A percentile compares a stretch with the other conserved stretches of the same genome.
Evolutionary conservation across 805 yeast genomes (phyloP).

Genomic region (Cyberlindnera mississippiensis): DNA sequence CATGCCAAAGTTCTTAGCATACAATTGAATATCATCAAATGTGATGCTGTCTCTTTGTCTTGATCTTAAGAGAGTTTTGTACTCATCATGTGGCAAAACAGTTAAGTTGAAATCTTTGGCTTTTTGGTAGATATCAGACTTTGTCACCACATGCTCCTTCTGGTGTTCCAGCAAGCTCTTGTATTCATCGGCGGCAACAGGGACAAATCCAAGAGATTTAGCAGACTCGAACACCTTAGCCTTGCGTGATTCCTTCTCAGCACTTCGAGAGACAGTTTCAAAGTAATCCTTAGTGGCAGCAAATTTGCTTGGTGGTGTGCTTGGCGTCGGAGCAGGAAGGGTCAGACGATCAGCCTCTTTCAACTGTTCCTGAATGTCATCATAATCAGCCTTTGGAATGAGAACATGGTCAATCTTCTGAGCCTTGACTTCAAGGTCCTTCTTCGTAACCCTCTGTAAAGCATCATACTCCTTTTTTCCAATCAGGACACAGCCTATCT

Average conservation of each 20-base stretch:
- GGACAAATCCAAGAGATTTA: constrained; percentile 32
- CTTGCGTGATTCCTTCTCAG: constrained; percentile 22
- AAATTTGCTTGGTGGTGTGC: constrained; percentile 28
- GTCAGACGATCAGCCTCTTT: background rate
- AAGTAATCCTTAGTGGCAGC: constrained; percentile 33
- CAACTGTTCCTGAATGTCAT: constrained; percentile 2
- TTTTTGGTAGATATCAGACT: constrained; percentile 30
- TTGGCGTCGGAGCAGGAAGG: constrained; percentile 6
- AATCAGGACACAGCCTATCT: constrained; percentile 23
- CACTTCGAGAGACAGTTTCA: constrained; percentile 30
- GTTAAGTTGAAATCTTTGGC: constrained; percentile 41
- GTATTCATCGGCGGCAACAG: constrained; percentile 33
- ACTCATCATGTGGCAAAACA: constrained; percentile 43
- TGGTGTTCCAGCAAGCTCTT: constrained; percentile 29
- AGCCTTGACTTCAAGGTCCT: constrained; percentile 30
- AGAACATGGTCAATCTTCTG: constrained; percentile 28
- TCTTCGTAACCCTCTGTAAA: constrained; percentile 25
- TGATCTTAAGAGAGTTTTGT: constrained; percentile 32
- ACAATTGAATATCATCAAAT: constrained; percentile 30
- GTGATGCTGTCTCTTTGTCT: constrained; percentile 25
- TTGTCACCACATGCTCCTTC: constrained; percentile 29
- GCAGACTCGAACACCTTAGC: constrained; percentile 32
- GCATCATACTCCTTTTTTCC: constrained; percentile 25
- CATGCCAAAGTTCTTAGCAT: constrained; percentile 34
- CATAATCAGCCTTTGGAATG: constrained; percentile 22